These are phyloP conservation scores for Ganoderma leucocontextum DNA, from an alignment of 1,284 basidiomycete genomes.

Conservation along the genomic window DNA sequence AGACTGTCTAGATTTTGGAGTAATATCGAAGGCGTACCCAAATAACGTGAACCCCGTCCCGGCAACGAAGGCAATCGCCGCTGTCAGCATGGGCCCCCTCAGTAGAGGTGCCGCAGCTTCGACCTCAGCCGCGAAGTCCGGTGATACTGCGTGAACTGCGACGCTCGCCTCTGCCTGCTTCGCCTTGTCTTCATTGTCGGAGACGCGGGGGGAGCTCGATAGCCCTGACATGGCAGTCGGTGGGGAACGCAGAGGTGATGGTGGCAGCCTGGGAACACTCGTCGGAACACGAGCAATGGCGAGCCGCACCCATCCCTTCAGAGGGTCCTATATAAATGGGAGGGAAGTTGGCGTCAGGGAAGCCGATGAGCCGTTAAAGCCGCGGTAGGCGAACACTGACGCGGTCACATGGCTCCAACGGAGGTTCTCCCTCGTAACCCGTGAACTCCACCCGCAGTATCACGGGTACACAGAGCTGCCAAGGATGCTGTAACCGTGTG, in stretches of 20 bases:
- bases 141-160: slow-evolving; percentile 13
- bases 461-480: background rate
- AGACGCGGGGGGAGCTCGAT: slow-evolving; percentile 20
- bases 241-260: background rate
- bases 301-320: background rate
- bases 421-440: slow-evolving; percentile 25
- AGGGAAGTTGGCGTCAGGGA: slow-evolving; percentile 8
- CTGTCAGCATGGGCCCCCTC: slow-evolving; percentile 52
- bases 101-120: slow-evolving; percentile 43
- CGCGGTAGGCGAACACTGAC: slow-evolving; percentile 3
- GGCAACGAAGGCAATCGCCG: slow-evolving; percentile 57
- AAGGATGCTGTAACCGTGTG: background rate
- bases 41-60: slow-evolving; percentile 67
- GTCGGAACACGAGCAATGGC: slow-evolving; percentile 8
- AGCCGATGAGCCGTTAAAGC: background rate
- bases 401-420: slow-evolving; percentile 28
- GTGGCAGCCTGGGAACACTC: slow-evolving; percentile 1
- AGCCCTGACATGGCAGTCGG: slow-evolving; percentile 23
- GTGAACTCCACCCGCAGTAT: slow-evolving; percentile 25
- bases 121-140: slow-evolving; percentile 32
- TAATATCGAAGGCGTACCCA: slow-evolving; percentile 48
- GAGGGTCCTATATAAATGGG: slow-evolving; percentile 19
- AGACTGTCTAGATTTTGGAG: background rate
- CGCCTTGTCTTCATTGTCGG: slow-evolving; percentile 17
- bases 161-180: slow-evolving; percentile 24